Percentiles rank a stretch among this genome's conserved stretches.
Conservation (phyloP, 768 basidiomycete genomes). For the Trametes cinnabarina region DNA sequence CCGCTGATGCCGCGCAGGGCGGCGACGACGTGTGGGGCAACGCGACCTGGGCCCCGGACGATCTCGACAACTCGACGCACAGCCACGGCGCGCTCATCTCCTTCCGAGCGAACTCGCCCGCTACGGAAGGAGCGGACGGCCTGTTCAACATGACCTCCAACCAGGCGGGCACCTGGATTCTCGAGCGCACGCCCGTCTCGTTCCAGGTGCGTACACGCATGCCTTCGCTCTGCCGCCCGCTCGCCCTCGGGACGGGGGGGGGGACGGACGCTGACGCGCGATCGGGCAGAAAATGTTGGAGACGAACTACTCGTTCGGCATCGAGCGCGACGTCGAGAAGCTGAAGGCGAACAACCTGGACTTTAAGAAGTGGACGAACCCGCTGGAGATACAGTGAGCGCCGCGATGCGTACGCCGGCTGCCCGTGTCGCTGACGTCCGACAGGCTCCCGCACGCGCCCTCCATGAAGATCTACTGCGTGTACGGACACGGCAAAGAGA, state of each 20-base stretch:
- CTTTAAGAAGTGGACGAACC: conserved; percentile 89
- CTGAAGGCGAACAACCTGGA: conserved; percentile 69
- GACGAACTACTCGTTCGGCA: conserved; percentile 85
- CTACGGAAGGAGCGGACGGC: conserved; percentile 18
- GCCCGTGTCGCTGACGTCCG: not conserved
- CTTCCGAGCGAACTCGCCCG: conserved; percentile 50
- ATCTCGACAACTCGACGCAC: conserved; percentile 48
- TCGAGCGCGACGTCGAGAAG: conserved; percentile 70
- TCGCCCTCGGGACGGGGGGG: too few species aligned
- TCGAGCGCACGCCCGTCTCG: conserved; percentile 75
- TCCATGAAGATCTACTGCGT: conserved; percentile 91
- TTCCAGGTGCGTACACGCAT: too few species aligned
- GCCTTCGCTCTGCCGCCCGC: too few species aligned
- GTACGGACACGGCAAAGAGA: conserved; percentile 95
- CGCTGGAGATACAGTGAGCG: conserved; percentile 69
- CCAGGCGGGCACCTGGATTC: conserved; percentile 74
- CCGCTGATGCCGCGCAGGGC: conserved; percentile 45
- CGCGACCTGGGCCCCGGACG: conserved; percentile 74
- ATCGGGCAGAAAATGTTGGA: conserved; percentile 67
- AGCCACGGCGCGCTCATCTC: conserved; percentile 83
- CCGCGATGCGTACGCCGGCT: not conserved
- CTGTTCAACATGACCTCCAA: conserved; percentile 72
- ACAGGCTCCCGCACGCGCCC: conserved; percentile 82
- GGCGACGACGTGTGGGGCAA: conserved; percentile 86
- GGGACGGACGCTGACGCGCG: not conserved